Evolutionary conservation across 2,329 filamentous ascomycete species (phyloP), one percentile per base, ranked within the genome.

Genomic region (Thielaviopsis cerberus): DNA sequence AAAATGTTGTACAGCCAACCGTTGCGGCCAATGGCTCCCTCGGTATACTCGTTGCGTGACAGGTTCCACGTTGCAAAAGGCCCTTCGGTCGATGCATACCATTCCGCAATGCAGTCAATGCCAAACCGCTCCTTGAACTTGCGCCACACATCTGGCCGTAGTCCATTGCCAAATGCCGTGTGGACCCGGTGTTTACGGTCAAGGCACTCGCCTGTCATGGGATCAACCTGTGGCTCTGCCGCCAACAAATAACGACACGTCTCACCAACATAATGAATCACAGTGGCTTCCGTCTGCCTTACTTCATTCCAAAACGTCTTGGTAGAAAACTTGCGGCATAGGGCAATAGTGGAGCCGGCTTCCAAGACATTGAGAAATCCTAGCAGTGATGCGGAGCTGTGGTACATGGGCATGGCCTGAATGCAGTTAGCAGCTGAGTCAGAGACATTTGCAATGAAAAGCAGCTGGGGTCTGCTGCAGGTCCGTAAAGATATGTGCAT

Each of bases 251-350:
- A 94, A 5, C 88, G 83, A 62, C 88, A 84, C 0, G 87, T 91
- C 69, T 94, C 88, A 56, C 88, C 88, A 15, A 94, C 88, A 66
- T 94, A 94, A 67, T 94, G 88, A 61, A 94, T 83, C 3, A 82
- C 76, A 1, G 86, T 92, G 22, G 88, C 84, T 8, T 83, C 72
- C 54, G 78, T 79, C 51, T 77, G 76, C n/a, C 85, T 78, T 17
- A 84, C 83, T 57, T 91, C 86, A 17, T 79, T 73, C 84, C 87
- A 92, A 70, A 91, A 92, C 1, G 74, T 80, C 61, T 77, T 78
- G 1, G 84, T 85, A 1, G 85, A 89, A 72, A 94, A 94, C 64
- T 84, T 86, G 63, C 80, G 81, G 53, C 86, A 85, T 17, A 94
- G 70, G 25, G 86, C 79, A 55, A 90, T 72, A 0, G 88, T 86